Conservation (phyloP, 1,284 basidiomycete genomes). For the Thecaphora frezii region DNA sequence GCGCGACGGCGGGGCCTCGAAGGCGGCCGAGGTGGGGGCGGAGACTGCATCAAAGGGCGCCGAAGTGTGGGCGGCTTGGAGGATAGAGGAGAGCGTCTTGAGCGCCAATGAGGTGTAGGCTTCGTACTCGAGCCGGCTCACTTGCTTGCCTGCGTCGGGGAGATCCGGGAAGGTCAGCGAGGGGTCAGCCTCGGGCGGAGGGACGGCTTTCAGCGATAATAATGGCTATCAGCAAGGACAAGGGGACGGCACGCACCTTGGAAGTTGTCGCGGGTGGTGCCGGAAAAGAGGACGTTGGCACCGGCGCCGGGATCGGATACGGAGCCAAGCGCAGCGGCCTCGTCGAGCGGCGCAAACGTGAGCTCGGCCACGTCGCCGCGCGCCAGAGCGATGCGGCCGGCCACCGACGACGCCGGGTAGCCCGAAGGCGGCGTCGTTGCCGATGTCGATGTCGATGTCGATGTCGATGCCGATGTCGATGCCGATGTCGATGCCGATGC, state of each 20-base stretch:
- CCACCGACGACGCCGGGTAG: conserved; percentile 11
- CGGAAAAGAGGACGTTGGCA: conserved; percentile 69
- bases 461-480: background rate
- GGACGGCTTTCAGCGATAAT: too few species aligned
- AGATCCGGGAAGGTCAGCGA: too few species aligned
- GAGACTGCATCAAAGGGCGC: conserved; percentile 9
- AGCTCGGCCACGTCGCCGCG: conserved; percentile 33
- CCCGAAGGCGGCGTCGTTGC: background rate
- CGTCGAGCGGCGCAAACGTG: conserved; percentile 38
- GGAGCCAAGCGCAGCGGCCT: conserved; percentile 16
- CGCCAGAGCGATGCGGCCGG: conserved; percentile 4
- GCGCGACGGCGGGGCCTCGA: conserved; percentile 4
- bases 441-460: background rate
- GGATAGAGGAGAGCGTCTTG: conserved; percentile 64
- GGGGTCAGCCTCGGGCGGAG: too few species aligned
- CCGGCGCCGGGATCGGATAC: conserved; percentile 39
- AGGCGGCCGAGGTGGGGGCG: conserved; percentile 9
- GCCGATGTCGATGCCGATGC: background rate
- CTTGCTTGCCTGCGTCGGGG: conserved; percentile 66
- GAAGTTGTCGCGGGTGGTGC: conserved; percentile 70
- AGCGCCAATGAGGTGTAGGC: conserved; percentile 80
- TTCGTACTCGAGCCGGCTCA: conserved; percentile 73
- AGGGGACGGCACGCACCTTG: conserved; percentile 62
- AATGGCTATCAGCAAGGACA: too few species aligned
- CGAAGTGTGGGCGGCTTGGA: conserved; percentile 16